These are phyloP conservation scores for Paramyrothecium roridum DNA, from an alignment of 2,329 filamentous ascomycete species.

Conservation along the genomic window DNA sequence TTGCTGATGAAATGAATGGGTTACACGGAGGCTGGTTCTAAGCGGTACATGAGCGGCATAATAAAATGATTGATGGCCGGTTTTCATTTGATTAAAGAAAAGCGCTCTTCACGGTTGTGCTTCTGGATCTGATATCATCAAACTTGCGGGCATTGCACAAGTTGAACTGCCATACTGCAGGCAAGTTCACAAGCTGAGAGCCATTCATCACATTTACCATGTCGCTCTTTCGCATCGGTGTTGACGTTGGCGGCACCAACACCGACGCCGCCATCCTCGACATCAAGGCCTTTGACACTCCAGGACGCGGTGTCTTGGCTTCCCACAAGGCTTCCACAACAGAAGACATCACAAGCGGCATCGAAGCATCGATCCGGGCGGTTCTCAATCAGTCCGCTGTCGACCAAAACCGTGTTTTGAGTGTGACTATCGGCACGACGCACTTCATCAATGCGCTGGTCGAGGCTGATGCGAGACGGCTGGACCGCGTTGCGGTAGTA, in stretches of 20 bases:
- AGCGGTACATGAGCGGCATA: too few species aligned
- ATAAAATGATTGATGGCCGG: too few species aligned
- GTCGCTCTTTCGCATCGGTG: slow-evolving; percentile 40
- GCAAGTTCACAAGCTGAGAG: too few species aligned
- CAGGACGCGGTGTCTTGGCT: slow-evolving; percentile 38
- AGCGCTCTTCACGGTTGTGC: too few species aligned
- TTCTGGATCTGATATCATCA: too few species aligned
- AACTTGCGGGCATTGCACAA: too few species aligned
- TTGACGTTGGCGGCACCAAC: slow-evolving; percentile 38
- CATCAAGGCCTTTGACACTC: slow-evolving; percentile 27
- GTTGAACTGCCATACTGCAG: too few species aligned
- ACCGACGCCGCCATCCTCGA: slow-evolving; percentile 44
- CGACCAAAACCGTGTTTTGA: slow-evolving; percentile 34
- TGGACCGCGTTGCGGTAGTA: slow-evolving; percentile 42
- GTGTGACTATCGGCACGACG: slow-evolving; percentile 47
- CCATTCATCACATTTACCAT: slow-evolving; percentile 12
- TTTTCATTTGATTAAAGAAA: too few species aligned
- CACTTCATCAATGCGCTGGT: slow-evolving; percentile 49
- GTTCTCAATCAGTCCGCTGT: slow-evolving; percentile 35
- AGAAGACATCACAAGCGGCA: slow-evolving; percentile 46
- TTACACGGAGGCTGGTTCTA: too few species aligned
- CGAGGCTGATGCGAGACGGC: slow-evolving; percentile 37
- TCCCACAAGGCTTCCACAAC: slow-evolving; percentile 48
- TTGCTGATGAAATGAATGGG: too few species aligned
- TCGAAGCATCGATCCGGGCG: slow-evolving; percentile 40